Evolutionary conservation across 164 flowering plant species (phyloP), one percentile per base, ranked within the genome.

Genomic region (Vitis riparia): DNA sequence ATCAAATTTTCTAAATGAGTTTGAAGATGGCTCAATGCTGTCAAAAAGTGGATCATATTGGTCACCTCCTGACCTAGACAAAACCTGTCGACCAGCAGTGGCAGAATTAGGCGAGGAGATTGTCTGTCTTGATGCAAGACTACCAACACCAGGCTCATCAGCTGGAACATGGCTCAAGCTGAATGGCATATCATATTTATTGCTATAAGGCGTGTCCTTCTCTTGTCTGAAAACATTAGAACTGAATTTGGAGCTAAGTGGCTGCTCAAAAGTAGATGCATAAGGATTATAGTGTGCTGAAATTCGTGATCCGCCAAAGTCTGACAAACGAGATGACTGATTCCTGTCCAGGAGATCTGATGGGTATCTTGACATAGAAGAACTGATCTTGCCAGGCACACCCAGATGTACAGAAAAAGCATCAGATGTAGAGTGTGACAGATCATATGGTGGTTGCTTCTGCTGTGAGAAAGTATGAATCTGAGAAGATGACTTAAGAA

Each of bases 11-110:
- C 62, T 81, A 15, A 72, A n/a, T 44, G 76, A 59, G 11, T 70
- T 84, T 65, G 89, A 76, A 69, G 88, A 78, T 52, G 89, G 89
- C 58, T 91, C 96, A 73, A 90, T 80, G 82, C 91, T 88, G 80
- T 94, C 99, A 80, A 86, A 81, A 57, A 94, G 74, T 27, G 99
- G 98, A 73, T 93, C 97, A 89, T 93, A 91, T 74, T 83, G 92
- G 57, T 87, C 94, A 70, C 84, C 81, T 59, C 73, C 82, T 3
- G 87, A 68, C 51, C 63, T 70, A 14, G 79, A 80, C 44, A 78
- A 67, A 19, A 52, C 66, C 56, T 76, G 75, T 27, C 73, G 82
- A 49, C 65, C 61, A 47, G 68, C 68, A 78, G 59, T 77, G 15
- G 65, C 63, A 66, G 88, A 79, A 73, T 63, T 74, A 51, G 83